A percentile compares a stretch with the other conserved stretches of the same genome.
Evolutionary conservation across 768 basidiomycete species (phyloP).

Genomic region (Hemileccinum impolitum): DNA sequence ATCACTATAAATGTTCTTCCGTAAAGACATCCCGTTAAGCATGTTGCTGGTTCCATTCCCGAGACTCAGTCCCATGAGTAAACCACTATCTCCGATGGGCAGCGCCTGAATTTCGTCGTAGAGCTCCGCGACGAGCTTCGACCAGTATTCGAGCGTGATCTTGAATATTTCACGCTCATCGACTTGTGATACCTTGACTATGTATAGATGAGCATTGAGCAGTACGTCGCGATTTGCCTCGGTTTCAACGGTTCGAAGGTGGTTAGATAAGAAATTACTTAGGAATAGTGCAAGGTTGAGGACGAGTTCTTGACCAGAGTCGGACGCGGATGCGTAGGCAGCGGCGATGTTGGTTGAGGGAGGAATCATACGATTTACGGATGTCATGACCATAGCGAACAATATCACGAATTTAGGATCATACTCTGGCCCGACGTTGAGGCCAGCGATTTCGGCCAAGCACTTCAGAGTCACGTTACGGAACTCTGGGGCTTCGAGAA

Average conservation of each 20-base stretch:
- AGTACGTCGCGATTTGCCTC: constrained; percentile 87
- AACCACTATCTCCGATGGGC: constrained; percentile 80
- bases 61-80: constrained; percentile 87
- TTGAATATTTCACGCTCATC: constrained; percentile 99
- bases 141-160: constrained; percentile 98
- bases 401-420: constrained; percentile 97
- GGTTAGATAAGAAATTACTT: constrained; percentile 90
- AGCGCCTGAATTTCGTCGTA: constrained; percentile 96
- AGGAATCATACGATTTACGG: constrained; percentile 94
- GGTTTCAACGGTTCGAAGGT: constrained; percentile 92
- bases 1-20: constrained; percentile 95
- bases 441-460: constrained; percentile 91
- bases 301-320: constrained; percentile 94
- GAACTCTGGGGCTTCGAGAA: constrained; percentile 95
- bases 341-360: constrained; percentile 92
- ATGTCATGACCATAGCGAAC: constrained; percentile 98
- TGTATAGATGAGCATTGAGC: constrained; percentile 94
- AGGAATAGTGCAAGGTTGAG: constrained; percentile 98
- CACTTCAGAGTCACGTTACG: constrained; percentile 97
- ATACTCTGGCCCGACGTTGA: constrained; percentile 95
- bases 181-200: constrained; percentile 97
- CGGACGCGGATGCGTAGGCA: constrained; percentile 85
- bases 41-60: constrained; percentile 61
- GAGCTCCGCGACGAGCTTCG: constrained; percentile 90
- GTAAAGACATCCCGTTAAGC: constrained; percentile 72